Evolutionary conservation across 768 basidiomycete species (phyloP), one percentile per base, ranked within the genome.

Genomic region (Russula sp.): DNA sequence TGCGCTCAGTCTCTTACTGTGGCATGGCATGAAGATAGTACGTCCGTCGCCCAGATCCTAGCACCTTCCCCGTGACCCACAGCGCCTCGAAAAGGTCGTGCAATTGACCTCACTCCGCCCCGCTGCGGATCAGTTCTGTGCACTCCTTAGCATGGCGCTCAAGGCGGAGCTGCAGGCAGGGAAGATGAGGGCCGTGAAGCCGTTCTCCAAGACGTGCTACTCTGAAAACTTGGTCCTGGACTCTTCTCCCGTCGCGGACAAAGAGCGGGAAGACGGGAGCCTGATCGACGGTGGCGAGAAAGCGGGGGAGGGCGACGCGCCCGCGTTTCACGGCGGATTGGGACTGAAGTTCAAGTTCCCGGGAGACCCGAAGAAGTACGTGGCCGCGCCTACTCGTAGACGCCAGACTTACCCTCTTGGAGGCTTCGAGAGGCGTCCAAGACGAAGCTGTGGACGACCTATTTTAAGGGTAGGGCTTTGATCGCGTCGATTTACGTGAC

Each of bases 1-100:
- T 72, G 95, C 96, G n/a, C 82, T 99, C 35, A 94, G 93, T 69
- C 77, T 98, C 20, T 82, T 86, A n/a, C 84, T 91, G 56, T 98
- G 94, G 91, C 94, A 98, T 73, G 88, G 91, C 40, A 84, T 91
- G 78, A 89, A 96, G 77, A 89, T 98, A 68, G 95, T 96, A 69
- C 68, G 86, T 78, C 44, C 47, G 4, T 67, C 20, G 59, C 18
- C 54, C 35, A 51, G 20, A 6, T 34, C 22, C 27, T 34, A 39
- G 22, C 61, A 32, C 37, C 31, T 54, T 37, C 6, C 27, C 31
- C 53, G 54, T 52, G 32, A 55, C 57, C 47, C n/a, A 32, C 59
- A 27, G 27, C 40, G 35, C 44, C 22, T 45, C 18, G 54, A n/a
- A 60, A 91, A 91, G 89, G 84, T 96, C 66, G 84, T 98, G 1